Evolutionary conservation across 2,329 filamentous ascomycete genomes (phyloP), one percentile per base, ranked within the genome.

Genomic region (Colletotrichum sojae): DNA sequence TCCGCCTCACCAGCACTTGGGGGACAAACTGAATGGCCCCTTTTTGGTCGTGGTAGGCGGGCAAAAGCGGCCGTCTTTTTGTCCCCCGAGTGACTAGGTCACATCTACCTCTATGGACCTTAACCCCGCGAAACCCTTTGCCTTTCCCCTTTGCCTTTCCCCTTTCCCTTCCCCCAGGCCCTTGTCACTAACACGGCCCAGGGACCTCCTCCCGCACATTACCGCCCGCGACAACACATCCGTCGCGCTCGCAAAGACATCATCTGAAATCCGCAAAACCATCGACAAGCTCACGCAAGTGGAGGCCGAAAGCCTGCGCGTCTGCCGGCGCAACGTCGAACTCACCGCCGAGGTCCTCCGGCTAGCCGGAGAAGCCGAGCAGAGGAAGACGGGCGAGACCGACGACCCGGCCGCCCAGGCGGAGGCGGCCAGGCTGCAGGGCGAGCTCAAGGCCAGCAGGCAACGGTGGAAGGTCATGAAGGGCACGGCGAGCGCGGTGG

Each of bases 381-480:
- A 78, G 54, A 84, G 88, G 74, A 86, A 84, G 74, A 83, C 82
- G 18, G 85, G 89, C 16, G 83, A 85, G n/a, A 82, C 88, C 27
- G 80, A 84, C 45, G 86, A 91, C 73, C 79, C 83, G 6, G 84
- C 82, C 25, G 79, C 86, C 43, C 83, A 84, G 66, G 79, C 79
- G n/a, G 85, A 92, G 76, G 83, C 94, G 27, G 81, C 86, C 43
- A 81, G 80, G 57, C 81, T 91, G 12, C 89, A 94, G 74, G 80
- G 77, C 6, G 86, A 90, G 48, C 81, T 92, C 68, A 90, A 86
- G 74, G 82, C 83, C 22, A 91, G 89, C 76, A 88, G 88, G 70
- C 89, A 90, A 72, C 87, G 87, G 75, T 94, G 91, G 90, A 89
- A 89, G 75, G 89, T 91, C 20, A 88, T 95, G 78, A 96, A 95